Evolutionary conservation across 225 moss, liverwort and hornwort genomes (phyloP).

Genomic region (Pseudisothecium myosuroides): DNA sequence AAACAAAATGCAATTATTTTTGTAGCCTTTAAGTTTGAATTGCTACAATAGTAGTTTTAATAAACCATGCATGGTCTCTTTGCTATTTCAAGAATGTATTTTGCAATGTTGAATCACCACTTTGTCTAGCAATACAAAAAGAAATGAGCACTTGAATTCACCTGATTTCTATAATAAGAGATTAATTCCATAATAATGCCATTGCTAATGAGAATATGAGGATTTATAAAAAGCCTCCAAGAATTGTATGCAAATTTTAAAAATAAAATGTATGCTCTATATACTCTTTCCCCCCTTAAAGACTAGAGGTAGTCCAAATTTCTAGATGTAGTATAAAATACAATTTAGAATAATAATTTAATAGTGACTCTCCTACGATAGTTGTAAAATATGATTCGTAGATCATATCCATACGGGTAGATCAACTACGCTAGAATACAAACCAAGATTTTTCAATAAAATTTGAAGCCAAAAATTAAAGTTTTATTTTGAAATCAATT

Average conservation of each 20-base stretch:
- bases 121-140: background rate
- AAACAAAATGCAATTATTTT: background rate
- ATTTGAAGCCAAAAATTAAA: background rate
- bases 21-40: background rate
- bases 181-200: background rate
- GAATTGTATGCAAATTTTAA: background rate
- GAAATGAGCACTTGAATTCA: background rate
- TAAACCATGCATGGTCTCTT: too few species aligned
- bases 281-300: too few species aligned
- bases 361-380: background rate
- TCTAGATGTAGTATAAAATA: background rate
- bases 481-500: background rate
- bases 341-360: background rate
- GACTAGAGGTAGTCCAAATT: background rate
- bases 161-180: background rate
- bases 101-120: background rate
- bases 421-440: background rate
- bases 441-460: background rate
- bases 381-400: background rate
- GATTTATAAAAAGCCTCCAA: background rate
- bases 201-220: background rate
- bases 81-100: background rate
- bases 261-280: background rate
- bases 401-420: background rate
- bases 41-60: too few species aligned